Evolutionary conservation across 371 early-diverging fungal genomes (phyloP), one percentile per base, ranked within the genome.

Genomic region (Mucor racemosus): DNA sequence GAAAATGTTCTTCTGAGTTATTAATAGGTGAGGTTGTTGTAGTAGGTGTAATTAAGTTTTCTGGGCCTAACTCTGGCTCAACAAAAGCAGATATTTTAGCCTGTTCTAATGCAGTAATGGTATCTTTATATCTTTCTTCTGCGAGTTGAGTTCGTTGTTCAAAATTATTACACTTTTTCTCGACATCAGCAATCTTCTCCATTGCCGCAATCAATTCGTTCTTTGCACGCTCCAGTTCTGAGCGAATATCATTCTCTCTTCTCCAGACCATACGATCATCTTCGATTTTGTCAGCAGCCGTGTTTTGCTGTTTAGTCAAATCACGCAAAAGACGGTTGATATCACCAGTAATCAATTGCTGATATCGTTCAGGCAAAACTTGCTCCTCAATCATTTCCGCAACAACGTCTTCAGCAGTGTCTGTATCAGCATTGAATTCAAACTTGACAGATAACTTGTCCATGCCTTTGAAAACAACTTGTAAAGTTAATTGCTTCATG

Each of bases 351-450:
- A 97, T 91, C 46, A 92, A 81, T 41, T 90, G 86, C 55, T 92
- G 91, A 64, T 91, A 94, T 69, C 80, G 75, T 57, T 91, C 85
- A 34, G 89, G 91, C 19, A 94, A 81, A 10, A 94, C 93, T 48
- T 91, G 80, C 65, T 94, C 95, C 54, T 90, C 92, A 70, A 94
- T 93, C 95, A 97, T 96, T 72, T 97, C 98, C 17, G 88, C 88
- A 1, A 95, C 94, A 38, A 97, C 95, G 65, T 92, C 91, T 64
- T 95, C 96, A 1, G 96, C 94, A 4, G 97, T 96, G 65, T 97
- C 98, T 0, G 88, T 90, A 53, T 94, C 90, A 5, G 87, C 86
- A 74, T 96, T 92, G 76, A 94, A 96, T 65, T 92, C 92, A 79
- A 97, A 97, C 74, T 94, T 95, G 44, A 96, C 93, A 8, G 94